phyloP scores from a whole-genome alignment of 139 green algal species.

The Chlorella sp. region DNA sequence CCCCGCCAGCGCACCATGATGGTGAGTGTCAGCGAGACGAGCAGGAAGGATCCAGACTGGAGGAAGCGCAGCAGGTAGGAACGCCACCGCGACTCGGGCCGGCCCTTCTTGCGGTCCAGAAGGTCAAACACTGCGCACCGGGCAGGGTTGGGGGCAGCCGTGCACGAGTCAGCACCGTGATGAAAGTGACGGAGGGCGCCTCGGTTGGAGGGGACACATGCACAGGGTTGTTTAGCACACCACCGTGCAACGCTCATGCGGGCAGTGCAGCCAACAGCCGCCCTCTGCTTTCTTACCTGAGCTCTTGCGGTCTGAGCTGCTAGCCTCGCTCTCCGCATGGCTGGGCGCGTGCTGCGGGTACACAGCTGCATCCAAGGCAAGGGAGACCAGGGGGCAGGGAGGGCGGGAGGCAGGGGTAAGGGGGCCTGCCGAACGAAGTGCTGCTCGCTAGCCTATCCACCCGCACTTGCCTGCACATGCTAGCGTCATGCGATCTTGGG shows the following conservation, averaged over 20 bases:
- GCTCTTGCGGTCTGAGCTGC: constrained; percentile 1
- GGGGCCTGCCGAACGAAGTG: too few species aligned
- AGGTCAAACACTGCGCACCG: constrained; percentile 21
- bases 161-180: not conserved
- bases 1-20: constrained; percentile 17
- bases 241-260: not conserved
- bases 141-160: not conserved
- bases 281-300: not conserved
- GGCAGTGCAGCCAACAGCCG: not conserved
- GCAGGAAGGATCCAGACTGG: constrained; percentile 8
- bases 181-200: not conserved
- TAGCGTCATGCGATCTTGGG: not conserved
- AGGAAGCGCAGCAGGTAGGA: not conserved
- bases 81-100: constrained; percentile 17
- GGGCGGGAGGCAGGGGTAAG: not conserved
- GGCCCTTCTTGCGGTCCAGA: not conserved
- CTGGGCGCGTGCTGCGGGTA: not conserved
- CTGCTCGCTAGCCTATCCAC: not conserved
- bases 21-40: constrained; percentile 7
- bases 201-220: too few species aligned
- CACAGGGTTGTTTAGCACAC: not conserved
- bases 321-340: not conserved
- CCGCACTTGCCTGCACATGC: too few species aligned
- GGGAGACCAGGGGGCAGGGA: not conserved
- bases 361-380: not conserved